phyloP scores from a whole-genome alignment of 495 filamentous ascomycete species.

The Xylona heveae region DNA sequence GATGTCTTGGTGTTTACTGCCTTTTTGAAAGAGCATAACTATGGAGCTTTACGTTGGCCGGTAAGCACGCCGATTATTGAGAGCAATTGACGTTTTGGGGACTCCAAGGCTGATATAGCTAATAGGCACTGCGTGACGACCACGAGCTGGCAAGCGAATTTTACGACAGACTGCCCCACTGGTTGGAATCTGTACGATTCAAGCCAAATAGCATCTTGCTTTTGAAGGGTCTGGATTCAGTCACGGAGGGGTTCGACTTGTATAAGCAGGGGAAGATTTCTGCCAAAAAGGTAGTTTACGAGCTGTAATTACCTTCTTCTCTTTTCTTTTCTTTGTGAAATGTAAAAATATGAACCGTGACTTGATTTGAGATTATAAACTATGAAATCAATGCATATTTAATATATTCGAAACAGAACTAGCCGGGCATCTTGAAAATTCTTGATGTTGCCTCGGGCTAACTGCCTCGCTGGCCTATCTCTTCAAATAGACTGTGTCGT shows the following conservation, averaged over 20 bases:
- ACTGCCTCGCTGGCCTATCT: no score
- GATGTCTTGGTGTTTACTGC: constrained; percentile 17
- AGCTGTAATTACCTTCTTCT: no score
- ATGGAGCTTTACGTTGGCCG: constrained; percentile 12
- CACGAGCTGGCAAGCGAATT: constrained; percentile 12
- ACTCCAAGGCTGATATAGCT: background rate
- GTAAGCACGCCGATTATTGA: constrained; percentile 4
- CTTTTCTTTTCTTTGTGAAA: no score
- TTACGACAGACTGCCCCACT: constrained; percentile 12
- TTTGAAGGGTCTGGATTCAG: constrained; percentile 7
- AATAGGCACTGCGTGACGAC: constrained; percentile 12
- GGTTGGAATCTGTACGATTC: constrained; percentile 10
- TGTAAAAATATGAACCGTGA: no score
- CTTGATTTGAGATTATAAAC: no score
- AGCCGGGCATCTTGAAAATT: no score
- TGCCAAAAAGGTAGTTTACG: constrained; percentile 15
- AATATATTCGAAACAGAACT: no score
- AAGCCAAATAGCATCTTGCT: constrained; percentile 8
- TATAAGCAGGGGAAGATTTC: constrained; percentile 12
- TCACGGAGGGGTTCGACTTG: constrained; percentile 12
- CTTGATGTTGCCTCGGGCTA: no score
- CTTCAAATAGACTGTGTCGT: no score
- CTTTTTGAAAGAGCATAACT: constrained; percentile 16
- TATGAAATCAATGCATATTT: no score
- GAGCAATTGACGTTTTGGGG: background rate